A percentile compares a stretch with the other conserved stretches of the same genome.
Conservation (phyloP, 2,329 filamentous ascomycete species). For the Cladosporium colombiae region DNA sequence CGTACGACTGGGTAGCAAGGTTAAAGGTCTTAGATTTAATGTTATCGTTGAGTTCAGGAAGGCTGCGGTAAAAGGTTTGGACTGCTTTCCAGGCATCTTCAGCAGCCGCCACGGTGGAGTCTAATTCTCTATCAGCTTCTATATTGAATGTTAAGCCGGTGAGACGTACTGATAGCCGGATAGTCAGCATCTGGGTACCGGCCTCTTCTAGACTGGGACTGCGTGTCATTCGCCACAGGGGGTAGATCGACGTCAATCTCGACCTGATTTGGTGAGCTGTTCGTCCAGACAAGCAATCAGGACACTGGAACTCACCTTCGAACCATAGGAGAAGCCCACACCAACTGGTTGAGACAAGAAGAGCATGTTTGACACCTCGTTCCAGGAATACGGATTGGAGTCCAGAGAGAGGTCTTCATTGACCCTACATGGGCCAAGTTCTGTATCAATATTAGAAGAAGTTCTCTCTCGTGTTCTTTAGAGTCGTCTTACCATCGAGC, state of each 20-base stretch:
- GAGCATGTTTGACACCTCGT: constrained; percentile 65
- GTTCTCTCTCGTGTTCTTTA: too few species aligned
- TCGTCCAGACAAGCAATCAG: constrained; percentile 51
- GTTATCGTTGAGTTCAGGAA: constrained; percentile 44
- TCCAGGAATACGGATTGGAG: constrained; percentile 65
- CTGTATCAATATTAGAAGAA: constrained; percentile 25
- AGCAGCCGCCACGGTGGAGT: constrained; percentile 39
- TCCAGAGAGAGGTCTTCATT: constrained; percentile 49
- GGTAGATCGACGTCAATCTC: constrained; percentile 31
- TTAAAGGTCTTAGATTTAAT: constrained; percentile 48
- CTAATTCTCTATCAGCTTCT: constrained; percentile 29
- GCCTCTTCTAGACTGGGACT: constrained; percentile 28
- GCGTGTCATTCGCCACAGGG: constrained; percentile 43
- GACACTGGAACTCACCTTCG: constrained; percentile 51
- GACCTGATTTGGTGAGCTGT: neutral
- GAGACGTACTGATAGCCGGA: neutral
- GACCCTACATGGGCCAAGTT: constrained; percentile 45
- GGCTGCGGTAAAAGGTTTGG: constrained; percentile 55
- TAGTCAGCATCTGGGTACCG: neutral
- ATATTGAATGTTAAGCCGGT: neutral
- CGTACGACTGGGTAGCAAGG: constrained; percentile 34
- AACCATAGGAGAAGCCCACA: constrained; percentile 64
- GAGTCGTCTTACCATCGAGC: constrained; percentile 28
- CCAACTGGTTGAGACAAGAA: constrained; percentile 68
- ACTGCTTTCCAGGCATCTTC: constrained; percentile 64